These are phyloP conservation scores for Melastoma malabathricum DNA, from an alignment of 345 rosid species.

Conservation along the genomic window DNA sequence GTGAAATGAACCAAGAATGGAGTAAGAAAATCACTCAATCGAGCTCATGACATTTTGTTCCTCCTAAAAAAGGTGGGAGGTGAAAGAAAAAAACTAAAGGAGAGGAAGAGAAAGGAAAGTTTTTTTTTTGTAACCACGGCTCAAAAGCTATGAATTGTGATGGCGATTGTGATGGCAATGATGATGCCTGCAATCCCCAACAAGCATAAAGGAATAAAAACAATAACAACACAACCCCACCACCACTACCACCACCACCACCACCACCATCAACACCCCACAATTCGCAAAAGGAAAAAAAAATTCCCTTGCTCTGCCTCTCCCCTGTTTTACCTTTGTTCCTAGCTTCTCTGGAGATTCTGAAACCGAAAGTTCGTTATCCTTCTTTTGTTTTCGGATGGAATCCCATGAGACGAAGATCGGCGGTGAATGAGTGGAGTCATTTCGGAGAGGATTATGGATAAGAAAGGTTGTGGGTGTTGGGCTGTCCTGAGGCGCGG, in stretches of 20 bases:
- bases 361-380: not conserved
- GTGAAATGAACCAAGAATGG: not conserved
- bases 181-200: not conserved
- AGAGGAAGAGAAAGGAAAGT: conserved; percentile 5
- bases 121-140: no score
- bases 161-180: not conserved
- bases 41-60: not conserved
- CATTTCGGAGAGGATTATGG: conserved; percentile 3
- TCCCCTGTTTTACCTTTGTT: conserved; percentile 4
- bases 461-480: conserved; percentile 42
- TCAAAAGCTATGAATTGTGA: conserved; percentile 1
- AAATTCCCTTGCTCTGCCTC: conserved; percentile 3
- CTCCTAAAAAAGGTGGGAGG: no score
- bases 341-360: not conserved
- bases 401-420: conserved; percentile 9
- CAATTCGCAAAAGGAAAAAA: not conserved
- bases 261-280: not conserved
- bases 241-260: not conserved
- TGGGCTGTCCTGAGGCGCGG: conserved; percentile 47
- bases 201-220: not conserved
- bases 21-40: not conserved
- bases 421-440: conserved; percentile 5
- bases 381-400: not conserved
- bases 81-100: not conserved
- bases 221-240: conserved; percentile 1